Base-by-base conservation (phyloP, 768 basidiomycete species). In the Neoboletus magnificus region DNA sequence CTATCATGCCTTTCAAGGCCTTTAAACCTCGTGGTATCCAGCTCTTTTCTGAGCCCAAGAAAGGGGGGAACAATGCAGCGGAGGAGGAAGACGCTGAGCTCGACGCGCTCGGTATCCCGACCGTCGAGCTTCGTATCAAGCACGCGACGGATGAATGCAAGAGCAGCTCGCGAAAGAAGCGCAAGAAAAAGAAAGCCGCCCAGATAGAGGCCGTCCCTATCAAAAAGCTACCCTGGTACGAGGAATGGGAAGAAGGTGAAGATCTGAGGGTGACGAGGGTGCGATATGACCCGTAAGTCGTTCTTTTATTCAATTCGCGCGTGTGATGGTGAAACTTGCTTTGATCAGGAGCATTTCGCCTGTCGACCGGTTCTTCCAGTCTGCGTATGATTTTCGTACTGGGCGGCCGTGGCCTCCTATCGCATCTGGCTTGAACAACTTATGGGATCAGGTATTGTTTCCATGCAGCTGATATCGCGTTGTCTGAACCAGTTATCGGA, bases 161-260 rank as follows among this genome's bases (percentile, higher is more conserved):
- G 70, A 82, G 81, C 45, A 79, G 79, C 56, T 75, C 79, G 29
- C 78, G 76, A 53, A 76, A 81, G 68, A 82, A 74, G 64, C 76
- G 75, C 63, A 82, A 79, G 66, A 74, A 66, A 55, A 74, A 70
- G 48, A 69, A 68, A 35, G 59, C 62, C 4, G 51, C 64, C 52
- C 61, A 44, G 10, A 41, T 42, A 5, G 62, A 61, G 20, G 62
- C 35, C 13, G 53, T 58, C 18, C 63, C 65, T 2, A 55, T 56
- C 44, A 69, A 68, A 32, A 70, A 66, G 49, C 50, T 63, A 18
- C 73, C 74, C 40, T 91, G 88, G 88, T 87, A 79, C 73, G 82
- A 88, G 56, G 73, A 81, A n/a, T 91, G 89, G 89, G 80, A 79
- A 48, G 81, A 85, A 40, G 74, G 72, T 4, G 87, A 90, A 66